Conservation (phyloP, 495 filamentous ascomycete species). For the Terfezia boudieri region DNA sequence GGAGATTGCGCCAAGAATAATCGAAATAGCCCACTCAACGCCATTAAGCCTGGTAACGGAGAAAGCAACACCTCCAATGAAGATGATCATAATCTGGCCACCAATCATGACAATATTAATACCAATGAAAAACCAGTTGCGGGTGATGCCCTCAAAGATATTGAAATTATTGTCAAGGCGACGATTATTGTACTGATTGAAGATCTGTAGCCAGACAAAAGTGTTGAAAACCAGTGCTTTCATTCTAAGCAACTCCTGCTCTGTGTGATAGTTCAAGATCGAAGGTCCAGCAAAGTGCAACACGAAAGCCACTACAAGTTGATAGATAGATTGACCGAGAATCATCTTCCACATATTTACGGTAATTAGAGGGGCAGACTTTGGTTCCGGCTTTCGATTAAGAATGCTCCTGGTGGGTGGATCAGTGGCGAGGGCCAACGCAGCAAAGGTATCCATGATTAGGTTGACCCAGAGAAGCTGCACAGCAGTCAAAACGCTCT, state of each 20-base stretch:
- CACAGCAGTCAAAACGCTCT: conserved; percentile 60
- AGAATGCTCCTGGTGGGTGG: conserved; percentile 48
- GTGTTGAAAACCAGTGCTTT: conserved; percentile 70
- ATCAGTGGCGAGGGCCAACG: conserved; percentile 78
- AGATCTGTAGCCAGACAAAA: conserved; percentile 90
- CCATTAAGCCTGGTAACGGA: conserved; percentile 36
- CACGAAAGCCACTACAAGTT: conserved; percentile 55
- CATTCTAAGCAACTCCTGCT: conserved; percentile 22
- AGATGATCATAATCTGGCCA: conserved; percentile 58
- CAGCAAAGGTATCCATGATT: conserved; percentile 90
- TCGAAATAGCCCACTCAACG: conserved; percentile 49
- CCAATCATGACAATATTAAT: conserved; percentile 70
- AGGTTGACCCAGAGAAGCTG: conserved; percentile 83
- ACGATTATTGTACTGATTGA: conserved; percentile 70
- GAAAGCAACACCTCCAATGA: conserved; percentile 53
- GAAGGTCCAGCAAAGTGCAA: conserved; percentile 47
- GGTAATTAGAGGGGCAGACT: conserved; percentile 54
- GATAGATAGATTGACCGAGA: conserved; percentile 61
- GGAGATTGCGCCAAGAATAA: conserved; percentile 47
- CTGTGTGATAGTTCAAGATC: conserved; percentile 35
- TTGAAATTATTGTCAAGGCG: conserved; percentile 79
- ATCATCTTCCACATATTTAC: conserved; percentile 91
- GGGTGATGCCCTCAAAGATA: conserved; percentile 61
- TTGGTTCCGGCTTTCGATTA: conserved; percentile 51
- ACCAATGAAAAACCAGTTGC: conserved; percentile 60